Evolutionary conservation across 2,329 filamentous ascomycete genomes (phyloP).

Genomic region (Claviceps digitariae): DNA sequence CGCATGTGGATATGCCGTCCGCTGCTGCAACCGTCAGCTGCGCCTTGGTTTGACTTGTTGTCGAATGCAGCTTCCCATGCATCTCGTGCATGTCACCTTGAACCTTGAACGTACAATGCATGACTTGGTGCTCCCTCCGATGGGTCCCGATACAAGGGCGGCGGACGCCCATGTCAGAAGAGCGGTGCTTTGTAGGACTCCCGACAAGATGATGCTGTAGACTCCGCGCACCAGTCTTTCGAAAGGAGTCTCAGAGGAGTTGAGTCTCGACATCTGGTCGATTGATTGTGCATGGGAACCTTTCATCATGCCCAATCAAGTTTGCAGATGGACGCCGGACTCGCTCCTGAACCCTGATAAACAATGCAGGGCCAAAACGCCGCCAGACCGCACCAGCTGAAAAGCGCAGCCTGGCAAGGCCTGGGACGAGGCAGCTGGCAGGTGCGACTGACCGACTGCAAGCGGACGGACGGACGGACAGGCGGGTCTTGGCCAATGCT

Average conservation of each 20-base stretch:
- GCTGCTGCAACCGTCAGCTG: background rate
- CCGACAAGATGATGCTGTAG: too few relatives aligned
- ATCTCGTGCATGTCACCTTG: background rate
- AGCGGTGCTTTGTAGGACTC: too few relatives aligned
- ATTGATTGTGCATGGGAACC: too few relatives aligned
- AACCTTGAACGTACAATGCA: background rate
- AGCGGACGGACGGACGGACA: background rate
- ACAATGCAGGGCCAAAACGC: too few relatives aligned
- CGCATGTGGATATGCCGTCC: background rate
- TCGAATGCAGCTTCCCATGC: slow-evolving; percentile 1
- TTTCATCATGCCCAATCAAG: too few relatives aligned
- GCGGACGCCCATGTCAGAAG: too few relatives aligned
- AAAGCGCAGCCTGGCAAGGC: background rate
- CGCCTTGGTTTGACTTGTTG: background rate
- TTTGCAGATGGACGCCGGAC: too few relatives aligned
- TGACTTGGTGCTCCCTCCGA: background rate
- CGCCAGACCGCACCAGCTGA: background rate
- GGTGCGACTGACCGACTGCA: background rate
- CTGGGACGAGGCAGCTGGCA: background rate
- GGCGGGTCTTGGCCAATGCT: background rate
- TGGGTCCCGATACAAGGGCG: background rate
- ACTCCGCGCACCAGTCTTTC: too few relatives aligned
- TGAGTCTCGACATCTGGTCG: too few relatives aligned
- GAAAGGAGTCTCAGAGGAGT: too few relatives aligned
- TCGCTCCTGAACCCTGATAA: background rate